Conservation (phyloP, 495 filamentous ascomycete species). For the Penicillium angulare region DNA sequence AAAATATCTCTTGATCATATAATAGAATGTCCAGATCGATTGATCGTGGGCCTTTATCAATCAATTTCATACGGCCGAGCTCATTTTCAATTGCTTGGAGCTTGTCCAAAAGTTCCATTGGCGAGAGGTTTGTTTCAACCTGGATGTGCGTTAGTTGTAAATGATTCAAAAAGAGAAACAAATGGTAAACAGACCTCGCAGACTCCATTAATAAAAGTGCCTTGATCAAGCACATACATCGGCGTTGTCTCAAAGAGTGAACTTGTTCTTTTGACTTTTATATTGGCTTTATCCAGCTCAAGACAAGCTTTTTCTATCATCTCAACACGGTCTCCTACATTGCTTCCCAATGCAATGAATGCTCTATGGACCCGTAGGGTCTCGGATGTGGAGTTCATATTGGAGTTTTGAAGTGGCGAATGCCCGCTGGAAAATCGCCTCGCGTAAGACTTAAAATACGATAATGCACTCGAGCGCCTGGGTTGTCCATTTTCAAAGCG, state of each 20-base stretch:
- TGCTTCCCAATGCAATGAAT: conserved; percentile 89
- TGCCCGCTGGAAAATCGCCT: conserved; percentile 27
- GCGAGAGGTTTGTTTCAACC: conserved; percentile 78
- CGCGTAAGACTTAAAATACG: conserved; percentile 9
- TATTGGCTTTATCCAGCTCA: conserved; percentile 67
- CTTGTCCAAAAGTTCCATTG: conserved; percentile 70
- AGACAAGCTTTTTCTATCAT: conserved; percentile 81
- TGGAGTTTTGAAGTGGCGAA: conserved; percentile 15
- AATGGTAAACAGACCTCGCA: too few relatives aligned
- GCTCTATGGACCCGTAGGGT: conserved; percentile 48
- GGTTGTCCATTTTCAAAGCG: conserved; percentile 11
- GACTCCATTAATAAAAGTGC: conserved; percentile 85
- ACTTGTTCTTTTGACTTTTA: conserved; percentile 78
- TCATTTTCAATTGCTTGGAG: conserved; percentile 79
- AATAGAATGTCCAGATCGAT: conserved; percentile 94
- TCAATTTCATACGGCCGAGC: conserved; percentile 75
- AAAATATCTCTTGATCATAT: conserved; percentile 67
- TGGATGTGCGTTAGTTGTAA: conserved; percentile 31
- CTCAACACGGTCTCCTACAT: conserved; percentile 79
- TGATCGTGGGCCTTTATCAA: conserved; percentile 90
- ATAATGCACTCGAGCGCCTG: conserved; percentile 11
- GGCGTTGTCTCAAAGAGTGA: conserved; percentile 90
- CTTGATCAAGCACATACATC: conserved; percentile 93
- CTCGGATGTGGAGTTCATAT: conserved; percentile 21
- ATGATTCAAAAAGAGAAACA: background rate